Base-by-base conservation (phyloP, 2,329 filamentous ascomycete species). In the Xylariaceae sp. region DNA sequence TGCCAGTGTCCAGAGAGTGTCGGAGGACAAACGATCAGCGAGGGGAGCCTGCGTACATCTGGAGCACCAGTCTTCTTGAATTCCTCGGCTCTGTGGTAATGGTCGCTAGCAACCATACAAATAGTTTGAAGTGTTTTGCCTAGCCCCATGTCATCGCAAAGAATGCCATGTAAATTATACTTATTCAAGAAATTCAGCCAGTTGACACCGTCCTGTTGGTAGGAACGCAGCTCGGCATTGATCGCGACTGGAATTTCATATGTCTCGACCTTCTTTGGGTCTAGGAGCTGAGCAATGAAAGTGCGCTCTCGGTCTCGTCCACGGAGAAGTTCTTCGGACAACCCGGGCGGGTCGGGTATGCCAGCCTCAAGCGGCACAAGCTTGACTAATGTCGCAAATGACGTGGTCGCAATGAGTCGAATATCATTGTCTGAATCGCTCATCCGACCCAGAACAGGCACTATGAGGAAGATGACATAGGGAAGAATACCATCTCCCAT, bases 121-220 rank as follows among this genome's bases (percentile, higher is more conserved):
- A 99, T 82, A 0, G 95, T 99, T 68, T 99, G 94, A 11, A 99
- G 74, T 1, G 94, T 99, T 74, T 99, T 99, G 44, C 94, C 94
- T 27, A 99, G 86, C 63, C 94, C 94, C 94, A 99, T 99, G 68
- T 99, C 94, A 64, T 99, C 94, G 66, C 94, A 99, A 52, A 99
- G 88, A 68, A 99, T 96, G 43, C 94, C 94, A 61, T 99, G 95
- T 1, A 99, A 82, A 62, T 99, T 92, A 66, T 97, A 99, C 50
- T 91, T 91, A 68, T 99, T 99, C 59, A 99, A 84, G 73, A 99
- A 99, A 49, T 95, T 86, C 45, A 99, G 82, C 94, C 94, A 99
- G 66, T 99, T 99, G 65, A 99, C 92, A 66, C 94, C 94, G 47
- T 99, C 94, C 69, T 99, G 94, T 68, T 99, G 95, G 66, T 99